A percentile compares a stretch with the other conserved stretches of the same genome.
These are phyloP conservation scores for Ceratocystis harringtonii DNA, from an alignment of 2,329 filamentous ascomycete genomes.

Conservation along the genomic window DNA sequence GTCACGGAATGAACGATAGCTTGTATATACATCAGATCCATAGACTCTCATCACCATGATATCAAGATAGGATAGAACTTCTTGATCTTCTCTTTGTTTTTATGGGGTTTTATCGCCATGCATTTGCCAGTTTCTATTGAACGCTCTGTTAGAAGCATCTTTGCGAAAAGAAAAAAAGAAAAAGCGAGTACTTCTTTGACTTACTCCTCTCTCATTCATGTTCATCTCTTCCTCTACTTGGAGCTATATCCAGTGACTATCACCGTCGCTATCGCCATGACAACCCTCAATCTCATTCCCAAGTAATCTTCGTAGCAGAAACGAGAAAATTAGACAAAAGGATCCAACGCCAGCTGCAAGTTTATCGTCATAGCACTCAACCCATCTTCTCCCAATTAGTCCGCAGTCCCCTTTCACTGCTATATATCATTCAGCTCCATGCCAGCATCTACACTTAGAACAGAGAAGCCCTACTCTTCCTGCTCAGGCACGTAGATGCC, in stretches of 20 bases:
- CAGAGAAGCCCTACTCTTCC: slow-evolving; percentile 14
- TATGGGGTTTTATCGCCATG: no score
- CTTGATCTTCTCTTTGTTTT: background rate
- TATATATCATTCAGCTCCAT: background rate
- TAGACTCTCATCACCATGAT: background rate
- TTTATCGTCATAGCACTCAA: background rate
- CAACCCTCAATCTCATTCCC: no score
- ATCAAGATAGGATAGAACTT: background rate
- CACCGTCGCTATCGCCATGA: no score
- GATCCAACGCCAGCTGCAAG: background rate
- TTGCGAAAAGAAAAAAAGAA: no score
- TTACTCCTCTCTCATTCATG: no score
- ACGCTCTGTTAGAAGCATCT: no score
- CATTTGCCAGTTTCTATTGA: background rate
- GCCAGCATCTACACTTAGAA: background rate
- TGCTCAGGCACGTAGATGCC: slow-evolving; percentile 47
- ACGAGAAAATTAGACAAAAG: background rate
- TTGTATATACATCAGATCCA: background rate
- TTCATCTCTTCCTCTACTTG: no score
- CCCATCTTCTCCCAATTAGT: no score
- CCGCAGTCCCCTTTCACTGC: background rate
- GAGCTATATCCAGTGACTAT: no score
- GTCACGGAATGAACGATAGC: background rate
- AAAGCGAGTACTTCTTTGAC: no score
- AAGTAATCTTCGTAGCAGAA: background rate